Evolutionary conservation across 495 filamentous ascomycete species (phyloP), one percentile per base, ranked within the genome.

Genomic region (Rusavskia elegans): DNA sequence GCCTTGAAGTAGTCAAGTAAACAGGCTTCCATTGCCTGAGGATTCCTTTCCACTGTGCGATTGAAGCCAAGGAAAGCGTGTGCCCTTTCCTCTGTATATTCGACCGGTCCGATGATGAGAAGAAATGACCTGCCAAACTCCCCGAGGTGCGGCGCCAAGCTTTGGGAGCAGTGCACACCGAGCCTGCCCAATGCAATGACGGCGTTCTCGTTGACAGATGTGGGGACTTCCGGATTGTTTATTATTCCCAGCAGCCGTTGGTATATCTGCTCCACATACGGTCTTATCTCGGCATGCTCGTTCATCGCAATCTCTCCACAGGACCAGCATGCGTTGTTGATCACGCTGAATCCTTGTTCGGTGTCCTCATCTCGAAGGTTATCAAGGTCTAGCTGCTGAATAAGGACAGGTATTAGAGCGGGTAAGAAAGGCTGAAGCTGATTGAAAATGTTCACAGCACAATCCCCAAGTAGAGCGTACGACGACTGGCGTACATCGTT

Each of bases 251-350:
- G 69, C 20, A 89, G 77, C 17, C 83, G 81, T 30, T 79, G 73
- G 49, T 95, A 84, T 13, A 96, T 66, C 53, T 84, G 72, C 11
- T 86, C 80, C 20, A 85, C 77, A 58, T 83, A 94, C 0, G 88
- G 85, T 1, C 71, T 74, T 76, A 97, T 83, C 53, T 79, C 76
- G 58, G 86, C 79, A 59, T 86, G 80, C 66, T 92, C 80, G 58
- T 88, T 80, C 66, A 96, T 81, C 9, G 88, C 82, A 53, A 99
- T 93, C 68, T 99, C 92, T 17, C 92, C 92, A 21, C 80, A 84
- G 30, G 89, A 92, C 92, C 92, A 99, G 71, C 93, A 97, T 29
- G 92, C 89, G 62, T 99, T 99, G 74, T 97, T 99, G 53, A 97
- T 76, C 17, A 95, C 90, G 42, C 84, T 83, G 64, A 94, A 97